Evolutionary conservation across 768 basidiomycete genomes (phyloP).

Genomic region (Lactarius sanguifluus): DNA sequence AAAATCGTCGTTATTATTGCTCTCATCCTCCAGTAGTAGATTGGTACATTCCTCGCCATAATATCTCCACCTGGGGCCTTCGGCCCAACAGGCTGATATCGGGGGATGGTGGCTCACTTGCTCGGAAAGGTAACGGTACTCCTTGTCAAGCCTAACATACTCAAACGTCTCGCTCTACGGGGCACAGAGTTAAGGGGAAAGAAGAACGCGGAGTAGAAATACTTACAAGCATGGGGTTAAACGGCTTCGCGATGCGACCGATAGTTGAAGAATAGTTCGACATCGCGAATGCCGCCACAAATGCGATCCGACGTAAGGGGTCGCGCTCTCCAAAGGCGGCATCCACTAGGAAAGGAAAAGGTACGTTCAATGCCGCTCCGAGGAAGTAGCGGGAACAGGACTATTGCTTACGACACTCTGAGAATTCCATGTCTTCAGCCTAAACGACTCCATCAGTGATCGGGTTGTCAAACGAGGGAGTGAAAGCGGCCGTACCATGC

Average conservation of each 20-base stretch:
- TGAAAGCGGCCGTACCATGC: constrained; percentile 57
- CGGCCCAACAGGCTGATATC: constrained; percentile 93
- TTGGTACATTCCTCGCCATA: constrained; percentile 68
- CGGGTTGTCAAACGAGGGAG: background rate
- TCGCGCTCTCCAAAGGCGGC: constrained; percentile 76
- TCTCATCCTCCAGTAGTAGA: background rate
- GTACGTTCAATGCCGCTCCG: background rate
- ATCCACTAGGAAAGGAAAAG: constrained; percentile 55
- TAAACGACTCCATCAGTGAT: constrained; percentile 28
- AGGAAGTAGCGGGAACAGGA: background rate
- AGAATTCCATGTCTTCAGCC: constrained; percentile 98
- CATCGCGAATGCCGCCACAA: constrained; percentile 96
- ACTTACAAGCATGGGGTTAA: constrained; percentile 91
- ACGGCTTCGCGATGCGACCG: constrained; percentile 94
- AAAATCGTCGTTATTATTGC: constrained; percentile 5
- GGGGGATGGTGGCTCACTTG: constrained; percentile 98
- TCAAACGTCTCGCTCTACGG: constrained; percentile 88
- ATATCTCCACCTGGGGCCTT: constrained; percentile 87
- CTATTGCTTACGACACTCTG: constrained; percentile 72
- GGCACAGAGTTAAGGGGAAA: background rate
- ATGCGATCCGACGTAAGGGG: constrained; percentile 81
- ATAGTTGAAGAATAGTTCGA: constrained; percentile 96
- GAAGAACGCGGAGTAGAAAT: background rate
- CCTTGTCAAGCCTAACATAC: constrained; percentile 81
- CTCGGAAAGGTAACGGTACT: constrained; percentile 92